Conservation (phyloP, 1,284 basidiomycete genomes). For the Fistulinella cinereoalba region DNA sequence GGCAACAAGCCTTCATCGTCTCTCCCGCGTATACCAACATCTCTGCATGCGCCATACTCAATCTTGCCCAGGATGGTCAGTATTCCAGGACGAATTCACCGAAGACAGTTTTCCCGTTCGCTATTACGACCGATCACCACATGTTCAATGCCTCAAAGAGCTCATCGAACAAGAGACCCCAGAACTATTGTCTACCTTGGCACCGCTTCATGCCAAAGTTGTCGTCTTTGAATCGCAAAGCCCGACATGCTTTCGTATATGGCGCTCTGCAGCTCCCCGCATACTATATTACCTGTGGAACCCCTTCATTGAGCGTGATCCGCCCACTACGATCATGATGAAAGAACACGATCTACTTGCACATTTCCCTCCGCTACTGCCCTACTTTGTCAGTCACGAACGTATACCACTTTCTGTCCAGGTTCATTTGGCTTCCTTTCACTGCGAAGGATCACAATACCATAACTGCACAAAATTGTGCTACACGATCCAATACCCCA, state of each 20-base stretch:
- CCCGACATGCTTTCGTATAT: background rate
- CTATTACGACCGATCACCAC: background rate
- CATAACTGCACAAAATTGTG: background rate
- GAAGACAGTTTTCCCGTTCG: constrained; percentile 8
- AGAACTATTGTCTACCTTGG: background rate
- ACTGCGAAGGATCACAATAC: background rate
- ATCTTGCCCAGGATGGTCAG: background rate
- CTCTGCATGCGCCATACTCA: background rate
- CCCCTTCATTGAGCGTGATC: background rate
- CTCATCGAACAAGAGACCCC: background rate
- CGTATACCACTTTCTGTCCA: background rate
- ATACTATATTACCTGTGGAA: background rate
- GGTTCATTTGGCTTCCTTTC: background rate
- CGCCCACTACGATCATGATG: constrained; percentile 14
- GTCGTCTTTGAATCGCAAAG: constrained; percentile 8
- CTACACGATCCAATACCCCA: background rate
- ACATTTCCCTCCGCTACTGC: background rate
- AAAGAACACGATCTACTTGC: background rate
- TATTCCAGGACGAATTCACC: constrained; percentile 21
- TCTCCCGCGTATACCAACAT: background rate
- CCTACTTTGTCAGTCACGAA: background rate
- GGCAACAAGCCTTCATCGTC: background rate
- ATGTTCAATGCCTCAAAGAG: background rate
- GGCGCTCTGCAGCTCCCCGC: constrained; percentile 2
- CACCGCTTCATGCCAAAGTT: background rate